Conservation (phyloP, 768 basidiomycete genomes). For the Cystofilobasidium bisporidii region DNA sequence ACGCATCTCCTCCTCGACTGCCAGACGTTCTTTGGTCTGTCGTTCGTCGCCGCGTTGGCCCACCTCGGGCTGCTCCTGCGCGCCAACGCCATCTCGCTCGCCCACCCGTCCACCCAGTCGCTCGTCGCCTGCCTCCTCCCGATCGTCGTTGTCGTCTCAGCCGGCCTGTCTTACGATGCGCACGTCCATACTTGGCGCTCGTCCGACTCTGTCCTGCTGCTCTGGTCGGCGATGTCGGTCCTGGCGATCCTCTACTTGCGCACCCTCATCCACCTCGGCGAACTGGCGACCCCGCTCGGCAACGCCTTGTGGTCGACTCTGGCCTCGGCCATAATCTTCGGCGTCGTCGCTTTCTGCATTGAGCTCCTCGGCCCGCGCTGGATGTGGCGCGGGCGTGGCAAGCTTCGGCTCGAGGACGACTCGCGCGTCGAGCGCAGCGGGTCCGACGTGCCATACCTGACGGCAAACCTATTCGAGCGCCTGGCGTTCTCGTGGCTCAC, state of each 20-base stretch:
- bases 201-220: conserved; percentile 63
- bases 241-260: conserved; percentile 52
- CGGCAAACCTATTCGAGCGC: conserved; percentile 28
- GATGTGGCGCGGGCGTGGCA: conserved; percentile 13
- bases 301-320: conserved; percentile 33
- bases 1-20: conserved; percentile 42
- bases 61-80: conserved; percentile 45
- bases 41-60: conserved; percentile 35
- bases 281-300: conserved; percentile 30
- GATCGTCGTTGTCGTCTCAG: conserved; percentile 40
- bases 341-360: conserved; percentile 50
- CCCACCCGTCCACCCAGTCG: conserved; percentile 49
- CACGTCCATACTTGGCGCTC: conserved; percentile 63
- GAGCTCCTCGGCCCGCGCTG: conserved; percentile 62
- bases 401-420: conserved; percentile 26
- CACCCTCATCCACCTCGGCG: conserved; percentile 43
- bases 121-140: conserved; percentile 45
- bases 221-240: conserved; percentile 63
- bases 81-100: conserved; percentile 47
- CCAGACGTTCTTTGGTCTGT: conserved; percentile 28
- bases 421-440: conserved; percentile 4
- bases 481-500: conserved; percentile 80
- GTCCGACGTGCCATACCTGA: conserved; percentile 24
- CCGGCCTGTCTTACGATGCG: conserved; percentile 53
- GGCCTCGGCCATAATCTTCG: conserved; percentile 38